Percentiles rank a stretch among this genome's conserved stretches.
These are phyloP conservation scores for Acacia crassicarpa DNA, from an alignment of 306 rosid species.

Conservation along the genomic window DNA sequence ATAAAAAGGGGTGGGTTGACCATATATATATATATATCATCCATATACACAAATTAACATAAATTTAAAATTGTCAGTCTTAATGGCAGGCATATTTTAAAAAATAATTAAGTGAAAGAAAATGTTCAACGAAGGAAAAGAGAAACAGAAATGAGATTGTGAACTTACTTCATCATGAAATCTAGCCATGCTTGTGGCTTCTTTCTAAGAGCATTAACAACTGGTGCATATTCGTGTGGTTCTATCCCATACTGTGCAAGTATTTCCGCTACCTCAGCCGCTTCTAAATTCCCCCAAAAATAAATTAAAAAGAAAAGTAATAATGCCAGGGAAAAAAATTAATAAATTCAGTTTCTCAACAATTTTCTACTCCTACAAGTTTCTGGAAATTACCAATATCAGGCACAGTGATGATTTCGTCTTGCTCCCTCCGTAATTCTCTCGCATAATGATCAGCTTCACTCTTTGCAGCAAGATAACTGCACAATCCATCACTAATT, in stretches of 20 bases:
- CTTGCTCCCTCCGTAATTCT: conserved; percentile 83
- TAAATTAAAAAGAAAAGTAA: background rate
- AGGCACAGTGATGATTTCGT: conserved; percentile 71
- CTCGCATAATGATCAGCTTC: conserved; percentile 81
- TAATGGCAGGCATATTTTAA: background rate
- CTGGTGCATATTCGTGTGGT: conserved; percentile 80
- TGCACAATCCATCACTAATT: conserved; percentile 16
- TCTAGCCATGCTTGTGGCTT: conserved; percentile 92
- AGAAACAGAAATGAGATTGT: background rate
- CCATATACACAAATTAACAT: background rate
- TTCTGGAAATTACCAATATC: conserved; percentile 55
- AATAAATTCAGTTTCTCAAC: background rate
- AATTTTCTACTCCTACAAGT: background rate
- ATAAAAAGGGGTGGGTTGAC: no score
- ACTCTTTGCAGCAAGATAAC: conserved; percentile 91
- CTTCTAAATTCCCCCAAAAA: conserved; percentile 50
- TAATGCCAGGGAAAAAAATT: background rate
- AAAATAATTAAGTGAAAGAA: background rate
- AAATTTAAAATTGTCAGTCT: background rate
- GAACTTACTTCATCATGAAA: conserved; percentile 94
- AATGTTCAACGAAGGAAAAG: background rate
- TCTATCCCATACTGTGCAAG: conserved; percentile 72
- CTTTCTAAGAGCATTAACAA: conserved; percentile 73
- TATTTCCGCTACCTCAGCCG: conserved; percentile 85
- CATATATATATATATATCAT: no score